Evolutionary conservation across 768 basidiomycete species (phyloP), one percentile per base, ranked within the genome.

Genomic region (Russula vinacea): DNA sequence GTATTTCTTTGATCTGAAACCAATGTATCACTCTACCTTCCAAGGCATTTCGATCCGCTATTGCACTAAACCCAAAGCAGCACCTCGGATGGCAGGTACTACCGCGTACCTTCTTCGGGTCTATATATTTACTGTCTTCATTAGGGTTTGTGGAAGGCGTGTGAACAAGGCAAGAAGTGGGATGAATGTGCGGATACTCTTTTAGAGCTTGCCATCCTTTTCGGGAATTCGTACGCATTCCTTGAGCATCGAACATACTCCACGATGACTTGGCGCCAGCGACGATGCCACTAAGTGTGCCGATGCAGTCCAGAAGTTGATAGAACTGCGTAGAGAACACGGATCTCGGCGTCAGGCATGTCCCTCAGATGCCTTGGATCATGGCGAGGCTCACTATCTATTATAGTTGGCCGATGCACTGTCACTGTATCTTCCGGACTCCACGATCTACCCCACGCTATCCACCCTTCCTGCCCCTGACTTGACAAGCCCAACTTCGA

Each of bases 41-140:
- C 88, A 70, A 95, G 92, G 81, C 82, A 32, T 98, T 96, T 73
- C 81, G 79, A 50, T 89, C 84, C 68, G 96, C 95, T 0, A 90
- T 86, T 54, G 77, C 80, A 39, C 66, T 83, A n/a, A 85, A 85
- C 64, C 84, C 88, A 14, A 80, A 82, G 2, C 88, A 91, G 70
- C 75, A 81, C 2, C 79, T 95, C 19, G 95, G 94, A 17, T 89
- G 89, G 87, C 94, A 95, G 86, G 93, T 88, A 64, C 40, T 33
- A 37, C 55, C 39, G 32, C 39, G 24, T 55, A 79, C 71, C 11
- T 22, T 37, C 24, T 29, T 29, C 26, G 7, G 5, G 58, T 24
- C 10, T 16, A 50, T 33, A 19, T 22, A 2, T 50, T 35, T 33
- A 32, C 32, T 14, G 14, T 37, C 9, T 33, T 50, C n/a, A 29